phyloP scores from a whole-genome alignment of 176 grass and related monocot species.

The bread wheat (Triticum aestivum) region IWGSC_CS_RefSeq_v2.1 NC_057810.1:49239099-49239598 shows the following conservation, averaged over 20 bases:
- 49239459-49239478: slow-evolving; percentile 74
- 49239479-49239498: slow-evolving; percentile 67
- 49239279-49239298: not conserved
- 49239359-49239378: not conserved
- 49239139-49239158: not conserved
- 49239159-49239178: not conserved
- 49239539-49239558: slow-evolving; percentile 63
- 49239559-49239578: slow-evolving; percentile 61
- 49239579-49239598: slow-evolving; percentile 32
- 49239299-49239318: not conserved
- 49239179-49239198: not conserved
- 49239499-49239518: slow-evolving; percentile 51
- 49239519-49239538: slow-evolving; percentile 52
- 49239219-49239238: not conserved
- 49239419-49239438: slow-evolving; percentile 85
- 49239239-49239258: not conserved
- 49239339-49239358: not conserved
- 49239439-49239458: slow-evolving; percentile 73
- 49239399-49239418: slow-evolving; percentile 91
- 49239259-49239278: not conserved
- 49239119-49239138: not conserved
- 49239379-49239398: not conserved
- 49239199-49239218: not conserved
- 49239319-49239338: not conserved
- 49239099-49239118: not conserved